Base-by-base conservation (phyloP, 2,329 filamentous ascomycete species). In the Trichoderma sp. region DNA sequence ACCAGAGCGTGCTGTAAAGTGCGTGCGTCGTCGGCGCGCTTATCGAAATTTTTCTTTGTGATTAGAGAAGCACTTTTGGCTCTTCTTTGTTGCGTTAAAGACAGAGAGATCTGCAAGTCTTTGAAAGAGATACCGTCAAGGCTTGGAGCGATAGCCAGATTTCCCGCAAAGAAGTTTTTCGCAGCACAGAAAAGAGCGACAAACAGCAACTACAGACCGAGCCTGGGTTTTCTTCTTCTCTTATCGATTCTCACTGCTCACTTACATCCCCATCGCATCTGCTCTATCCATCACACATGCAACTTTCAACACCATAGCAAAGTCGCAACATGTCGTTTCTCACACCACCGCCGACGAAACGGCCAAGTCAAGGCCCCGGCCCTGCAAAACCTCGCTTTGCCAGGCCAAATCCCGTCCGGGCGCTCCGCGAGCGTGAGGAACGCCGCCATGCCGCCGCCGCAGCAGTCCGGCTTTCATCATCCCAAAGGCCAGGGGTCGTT, bases 401-500 rank as follows among this genome's bases (percentile, higher is more conserved):
- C 71, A 75, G 82, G 54, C 76, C 83, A n/a, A 85, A 84, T 66
- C 79, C 83, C 24, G 79, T 83, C 70, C 83, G 84, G 66, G 84
- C 84, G 58, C 83, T 87, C 76, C 82, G 84, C 64, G 84, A 87
- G 73, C 82, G 83, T 49, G 81, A 84, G 72, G 82, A 83, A 75
- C 80, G 81, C 21, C 81, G 81, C 61, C 78, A 80, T 70, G 80
- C 79, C 3, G 76, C 75, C 54, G 74, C 76, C 6, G 72, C 76
- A 5, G 74, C 76, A 13, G 70, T 74, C 34, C 76, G 70, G 30
- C 70, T 74, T 16, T 72, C 75, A 18, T 75, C 79, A 3, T 74
- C 78, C 7, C 74, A 77, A 60, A 74, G 73, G 66, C 74, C 76
- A 71, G 73, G 77, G 58, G 71, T 81, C 70, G 73, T 80, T 61